Evolutionary conservation across 768 basidiomycete species (phyloP).

Genomic region (Mycena polygramma): DNA sequence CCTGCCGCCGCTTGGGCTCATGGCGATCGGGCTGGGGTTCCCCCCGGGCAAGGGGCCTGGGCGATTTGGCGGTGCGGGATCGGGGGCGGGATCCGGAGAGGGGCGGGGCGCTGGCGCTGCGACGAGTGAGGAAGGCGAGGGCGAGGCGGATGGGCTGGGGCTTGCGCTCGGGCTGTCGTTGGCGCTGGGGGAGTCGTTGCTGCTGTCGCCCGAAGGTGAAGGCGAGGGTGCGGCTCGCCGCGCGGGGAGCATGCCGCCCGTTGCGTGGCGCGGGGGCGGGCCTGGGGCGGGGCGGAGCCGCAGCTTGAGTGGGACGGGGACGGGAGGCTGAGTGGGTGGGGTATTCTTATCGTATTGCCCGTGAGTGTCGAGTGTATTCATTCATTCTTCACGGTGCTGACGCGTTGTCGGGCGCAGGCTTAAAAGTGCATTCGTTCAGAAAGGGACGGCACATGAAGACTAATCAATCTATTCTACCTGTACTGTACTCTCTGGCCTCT

Average conservation of each 20-base stretch:
- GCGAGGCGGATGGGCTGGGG: not conserved
- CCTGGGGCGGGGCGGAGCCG: conserved; percentile 21
- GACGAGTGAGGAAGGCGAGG: conserved; percentile 1
- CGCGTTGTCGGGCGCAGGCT: too few relatives aligned
- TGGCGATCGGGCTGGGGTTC: conserved; percentile 24
- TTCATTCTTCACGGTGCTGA: too few relatives aligned
- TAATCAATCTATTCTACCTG: too few relatives aligned
- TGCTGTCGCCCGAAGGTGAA: not conserved
- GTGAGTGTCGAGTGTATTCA: too few relatives aligned
- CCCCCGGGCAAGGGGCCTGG: conserved; percentile 15
- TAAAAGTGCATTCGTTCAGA: too few relatives aligned
- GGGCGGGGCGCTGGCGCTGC: not conserved
- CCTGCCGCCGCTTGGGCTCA: not conserved
- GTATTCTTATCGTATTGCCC: too few relatives aligned
- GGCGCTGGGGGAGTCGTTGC: not conserved
- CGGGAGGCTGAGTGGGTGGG: not conserved
- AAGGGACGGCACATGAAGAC: too few relatives aligned
- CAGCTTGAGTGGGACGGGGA: conserved; percentile 27
- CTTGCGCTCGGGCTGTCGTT: not conserved
- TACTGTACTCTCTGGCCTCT: too few relatives aligned
- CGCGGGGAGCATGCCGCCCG: conserved; percentile 32
- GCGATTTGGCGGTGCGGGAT: too few relatives aligned
- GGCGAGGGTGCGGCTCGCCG: conserved; percentile 2
- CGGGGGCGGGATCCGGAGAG: not conserved
- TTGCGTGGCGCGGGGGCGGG: conserved; percentile 28